Conservation (phyloP, 2,329 filamentous ascomycete species). For the Xenosphaeropsis pyriputrescens region DNA sequence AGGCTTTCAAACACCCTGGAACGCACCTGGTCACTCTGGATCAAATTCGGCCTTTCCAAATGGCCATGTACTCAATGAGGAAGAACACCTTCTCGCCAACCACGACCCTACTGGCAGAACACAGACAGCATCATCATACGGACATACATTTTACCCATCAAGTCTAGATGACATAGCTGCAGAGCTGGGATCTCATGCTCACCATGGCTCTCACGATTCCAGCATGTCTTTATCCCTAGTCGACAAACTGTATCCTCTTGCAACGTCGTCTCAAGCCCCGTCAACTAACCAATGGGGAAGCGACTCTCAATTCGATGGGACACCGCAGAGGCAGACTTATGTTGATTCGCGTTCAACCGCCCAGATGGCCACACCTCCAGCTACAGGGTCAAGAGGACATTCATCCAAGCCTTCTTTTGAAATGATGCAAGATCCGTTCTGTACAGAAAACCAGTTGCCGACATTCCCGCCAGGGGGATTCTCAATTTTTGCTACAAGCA, state of each 20-base stretch:
- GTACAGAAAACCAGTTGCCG: background rate
- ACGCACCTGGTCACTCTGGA: constrained; percentile 28
- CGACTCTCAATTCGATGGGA: constrained; percentile 30
- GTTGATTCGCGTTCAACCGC: constrained; percentile 13
- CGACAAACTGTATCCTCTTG: constrained; percentile 39
- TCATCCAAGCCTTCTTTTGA: constrained; percentile 25
- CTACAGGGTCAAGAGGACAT: constrained; percentile 35
- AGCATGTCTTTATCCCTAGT: constrained; percentile 41
- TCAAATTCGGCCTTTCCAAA: constrained; percentile 44
- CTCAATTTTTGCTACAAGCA: constrained; percentile 29
- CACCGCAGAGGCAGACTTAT: constrained; percentile 21
- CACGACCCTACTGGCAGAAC: constrained; percentile 12
- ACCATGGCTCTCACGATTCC: constrained; percentile 39
- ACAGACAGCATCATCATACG: constrained; percentile 7
- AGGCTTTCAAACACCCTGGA: constrained; percentile 40
- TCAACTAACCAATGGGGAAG: constrained; percentile 16
- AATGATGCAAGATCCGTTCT: constrained; percentile 25
- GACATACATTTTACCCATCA: constrained; percentile 32
- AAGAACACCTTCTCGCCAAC: constrained; percentile 33
- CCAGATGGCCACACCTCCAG: constrained; percentile 45
- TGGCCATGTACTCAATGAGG: constrained; percentile 51
- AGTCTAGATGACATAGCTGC: constrained; percentile 28
- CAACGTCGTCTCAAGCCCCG: constrained; percentile 38
- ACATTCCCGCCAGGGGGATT: constrained; percentile 26
- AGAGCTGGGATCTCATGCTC: constrained; percentile 45